Conservation (phyloP, 148 eudicot species). For the Dysphania ambrosioides region DNA sequence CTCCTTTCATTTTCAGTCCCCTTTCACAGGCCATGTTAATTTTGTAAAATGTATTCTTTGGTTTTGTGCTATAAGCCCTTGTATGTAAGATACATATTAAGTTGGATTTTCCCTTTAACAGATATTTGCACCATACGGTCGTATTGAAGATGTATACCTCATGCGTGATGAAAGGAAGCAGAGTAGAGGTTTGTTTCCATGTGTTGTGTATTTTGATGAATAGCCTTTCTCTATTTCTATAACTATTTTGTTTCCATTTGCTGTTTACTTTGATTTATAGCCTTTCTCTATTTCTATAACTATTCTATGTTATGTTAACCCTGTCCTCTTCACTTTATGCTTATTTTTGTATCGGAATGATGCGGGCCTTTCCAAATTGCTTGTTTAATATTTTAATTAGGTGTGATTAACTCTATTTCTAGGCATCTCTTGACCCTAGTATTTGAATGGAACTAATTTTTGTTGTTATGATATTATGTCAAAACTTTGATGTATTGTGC, state of each 20-base stretch:
- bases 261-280: neutral
- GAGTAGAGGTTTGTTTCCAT: slow-evolving; percentile 71
- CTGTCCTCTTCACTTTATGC: too few relatives aligned
- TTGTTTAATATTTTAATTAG: too few relatives aligned
- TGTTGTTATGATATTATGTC: neutral
- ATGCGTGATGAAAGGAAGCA: slow-evolving; percentile 97
- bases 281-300: neutral
- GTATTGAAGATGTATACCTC: slow-evolving; percentile 91
- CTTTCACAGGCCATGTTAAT: neutral
- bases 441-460: neutral
- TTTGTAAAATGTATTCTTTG: neutral
- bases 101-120: slow-evolving; percentile 28
- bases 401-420: neutral
- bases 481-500: neutral
- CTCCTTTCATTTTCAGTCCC: neutral
- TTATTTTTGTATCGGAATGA: too few relatives aligned
- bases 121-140: slow-evolving; percentile 86
- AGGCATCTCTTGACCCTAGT: neutral
- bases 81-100: neutral
- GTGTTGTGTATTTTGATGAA: neutral
- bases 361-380: neutral
- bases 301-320: neutral
- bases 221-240: neutral
- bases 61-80: neutral
- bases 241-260: neutral